Percentiles rank a stretch among this genome's conserved stretches.
Evolutionary conservation across 2,329 filamentous ascomycete species (phyloP).

Genomic region (Elsinoe fawcettii): DNA sequence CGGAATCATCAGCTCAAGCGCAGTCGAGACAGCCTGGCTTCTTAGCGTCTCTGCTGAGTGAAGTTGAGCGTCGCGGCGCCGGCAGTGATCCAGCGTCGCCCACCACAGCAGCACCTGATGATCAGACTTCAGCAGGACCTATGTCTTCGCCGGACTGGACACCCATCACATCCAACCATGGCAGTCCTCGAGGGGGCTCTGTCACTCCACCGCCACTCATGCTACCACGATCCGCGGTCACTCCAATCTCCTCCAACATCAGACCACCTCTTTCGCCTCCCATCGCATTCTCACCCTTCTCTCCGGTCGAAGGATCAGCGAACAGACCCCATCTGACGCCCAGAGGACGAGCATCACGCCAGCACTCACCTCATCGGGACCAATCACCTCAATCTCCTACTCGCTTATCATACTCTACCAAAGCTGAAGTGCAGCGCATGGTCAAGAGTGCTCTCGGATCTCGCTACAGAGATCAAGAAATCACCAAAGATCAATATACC

Average conservation of each 20-base stretch:
- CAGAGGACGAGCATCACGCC: constrained; percentile 37
- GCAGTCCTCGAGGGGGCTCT: constrained; percentile 60
- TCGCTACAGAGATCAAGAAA: constrained; percentile 67
- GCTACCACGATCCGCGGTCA: constrained; percentile 54
- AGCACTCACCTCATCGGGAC: constrained; percentile 60
- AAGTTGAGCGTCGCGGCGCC: constrained; percentile 59
- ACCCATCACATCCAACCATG: constrained; percentile 55
- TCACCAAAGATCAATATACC: constrained; percentile 85
- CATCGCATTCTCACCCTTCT: constrained; percentile 18
- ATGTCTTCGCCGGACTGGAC: constrained; percentile 61
- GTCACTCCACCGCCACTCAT: constrained; percentile 61
- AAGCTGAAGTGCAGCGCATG: constrained; percentile 81
- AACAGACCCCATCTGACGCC: constrained; percentile 31
- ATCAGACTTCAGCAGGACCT: constrained; percentile 31
- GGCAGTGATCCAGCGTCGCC: constrained; percentile 8
- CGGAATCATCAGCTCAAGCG: constrained; percentile 28
- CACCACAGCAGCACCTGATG: constrained; percentile 26
- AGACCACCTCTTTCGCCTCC: constrained; percentile 63
- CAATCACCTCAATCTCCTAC: constrained; percentile 27
- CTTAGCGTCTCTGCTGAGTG: constrained; percentile 75
- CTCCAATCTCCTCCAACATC: constrained; percentile 60
- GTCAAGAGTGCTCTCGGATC: constrained; percentile 77
- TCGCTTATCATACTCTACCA: constrained; percentile 67
- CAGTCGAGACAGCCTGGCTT: constrained; percentile 56
- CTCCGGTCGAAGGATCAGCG: constrained; percentile 15